Percentiles rank a stretch among this genome's conserved stretches.
phyloP scores from a whole-genome alignment of 441 rosid genomes.

The Eugenia klotzschiana region DNA sequence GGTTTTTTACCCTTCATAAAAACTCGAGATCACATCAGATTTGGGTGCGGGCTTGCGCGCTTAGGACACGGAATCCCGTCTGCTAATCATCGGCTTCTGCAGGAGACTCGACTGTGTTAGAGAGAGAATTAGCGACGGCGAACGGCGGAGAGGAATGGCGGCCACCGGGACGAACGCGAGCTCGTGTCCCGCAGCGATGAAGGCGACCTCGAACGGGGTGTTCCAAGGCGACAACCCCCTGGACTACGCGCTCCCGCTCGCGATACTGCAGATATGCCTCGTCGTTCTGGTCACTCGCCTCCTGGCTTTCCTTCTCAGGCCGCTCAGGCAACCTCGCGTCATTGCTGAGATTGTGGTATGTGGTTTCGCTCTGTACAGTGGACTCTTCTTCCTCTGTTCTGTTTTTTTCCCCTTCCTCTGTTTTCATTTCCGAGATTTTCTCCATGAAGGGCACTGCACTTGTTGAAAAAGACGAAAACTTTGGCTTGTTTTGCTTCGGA shows the following conservation, averaged over 20 bases:
- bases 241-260: conserved; percentile 45
- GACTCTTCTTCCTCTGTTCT: not conserved
- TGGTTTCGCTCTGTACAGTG: not conserved
- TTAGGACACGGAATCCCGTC: not conserved
- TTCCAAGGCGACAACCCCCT: conserved; percentile 49
- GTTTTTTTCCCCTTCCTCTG: not conserved
- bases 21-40: no score
- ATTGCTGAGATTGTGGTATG: conserved; percentile 51
- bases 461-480: not conserved
- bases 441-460: not conserved
- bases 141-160: conserved; percentile 14
- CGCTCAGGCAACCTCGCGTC: conserved; percentile 50
- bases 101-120: not conserved
- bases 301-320: conserved; percentile 40
- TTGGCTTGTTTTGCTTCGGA: not conserved
- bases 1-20: no score
- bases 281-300: conserved; percentile 34
- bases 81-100: not conserved
- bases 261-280: conserved; percentile 39
- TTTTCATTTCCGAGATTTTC: not conserved
- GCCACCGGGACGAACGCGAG: conserved; percentile 5
- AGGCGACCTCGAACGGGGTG: conserved; percentile 48
- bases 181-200: conserved; percentile 33
- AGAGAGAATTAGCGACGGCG: not conserved
- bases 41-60: no score